These are phyloP conservation scores for Chenopodium album DNA, from an alignment of 148 eudicot genomes.

Conservation along the genomic window DNA sequence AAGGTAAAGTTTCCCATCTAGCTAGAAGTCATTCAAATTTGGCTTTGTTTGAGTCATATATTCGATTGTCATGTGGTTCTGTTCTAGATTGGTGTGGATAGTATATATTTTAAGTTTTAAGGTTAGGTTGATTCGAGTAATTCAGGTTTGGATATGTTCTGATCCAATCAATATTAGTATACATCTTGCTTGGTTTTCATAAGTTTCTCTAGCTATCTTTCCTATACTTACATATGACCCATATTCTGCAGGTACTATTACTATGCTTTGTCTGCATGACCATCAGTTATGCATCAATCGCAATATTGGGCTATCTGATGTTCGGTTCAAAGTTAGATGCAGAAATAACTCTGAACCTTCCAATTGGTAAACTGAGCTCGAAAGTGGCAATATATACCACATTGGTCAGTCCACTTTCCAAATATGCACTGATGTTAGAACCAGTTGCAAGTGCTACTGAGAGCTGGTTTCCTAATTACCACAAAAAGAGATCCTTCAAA, in stretches of 20 bases:
- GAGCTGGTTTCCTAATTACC: constrained; percentile 9
- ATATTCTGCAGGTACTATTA: constrained; percentile 36
- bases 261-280: constrained; percentile 41
- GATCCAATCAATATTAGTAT: not conserved
- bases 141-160: not conserved
- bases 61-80: not conserved
- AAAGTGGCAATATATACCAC: constrained; percentile 8
- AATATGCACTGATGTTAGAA: constrained; percentile 15
- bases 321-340: constrained; percentile 43
- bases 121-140: not conserved
- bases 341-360: constrained; percentile 15
- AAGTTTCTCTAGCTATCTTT: not conserved
- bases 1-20: constrained; percentile 26
- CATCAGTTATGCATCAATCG: constrained; percentile 40
- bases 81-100: not conserved
- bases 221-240: not conserved
- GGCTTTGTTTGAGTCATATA: not conserved
- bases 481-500: not conserved
- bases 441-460: constrained; percentile 7
- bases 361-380: not conserved
- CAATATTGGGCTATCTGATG: constrained; percentile 42
- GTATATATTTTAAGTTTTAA: too few species aligned
- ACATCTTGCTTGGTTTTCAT: not conserved
- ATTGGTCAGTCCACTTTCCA: constrained; percentile 13
- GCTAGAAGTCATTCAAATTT: not conserved